These are phyloP conservation scores for Monilinia fructigena DNA, from an alignment of 2,329 filamentous ascomycete species.

Conservation along the genomic window DNA sequence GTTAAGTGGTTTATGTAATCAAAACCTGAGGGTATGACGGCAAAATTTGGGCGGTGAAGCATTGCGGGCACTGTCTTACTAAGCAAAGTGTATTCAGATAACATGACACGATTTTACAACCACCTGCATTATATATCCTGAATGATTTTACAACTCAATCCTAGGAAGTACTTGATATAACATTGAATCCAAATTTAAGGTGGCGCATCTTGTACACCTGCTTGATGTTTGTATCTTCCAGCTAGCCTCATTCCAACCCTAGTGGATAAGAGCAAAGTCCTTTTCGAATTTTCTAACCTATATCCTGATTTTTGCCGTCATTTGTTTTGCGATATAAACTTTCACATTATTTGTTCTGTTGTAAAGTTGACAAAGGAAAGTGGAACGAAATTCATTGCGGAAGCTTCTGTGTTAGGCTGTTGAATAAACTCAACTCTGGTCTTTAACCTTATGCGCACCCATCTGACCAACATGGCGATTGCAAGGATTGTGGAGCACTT, in stretches of 20 bases:
- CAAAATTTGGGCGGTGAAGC: not conserved
- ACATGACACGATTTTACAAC: too few relatives aligned
- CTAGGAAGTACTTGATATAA: too few relatives aligned
- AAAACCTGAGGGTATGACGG: not conserved
- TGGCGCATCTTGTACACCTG: too few relatives aligned
- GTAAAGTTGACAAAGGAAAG: not conserved
- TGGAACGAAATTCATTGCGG: not conserved
- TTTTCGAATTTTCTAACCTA: too few relatives aligned
- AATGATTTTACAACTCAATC: too few relatives aligned
- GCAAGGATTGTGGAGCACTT: not conserved
- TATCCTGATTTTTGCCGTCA: not conserved
- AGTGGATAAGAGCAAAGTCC: too few relatives aligned
- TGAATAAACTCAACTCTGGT: too few relatives aligned
- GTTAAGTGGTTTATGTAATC: slow-evolving; percentile 24
- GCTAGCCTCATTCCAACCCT: too few relatives aligned
- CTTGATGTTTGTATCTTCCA: too few relatives aligned
- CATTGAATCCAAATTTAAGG: too few relatives aligned
- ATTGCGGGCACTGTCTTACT: not conserved
- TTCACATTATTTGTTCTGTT: not conserved
- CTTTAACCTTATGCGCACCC: too few relatives aligned
- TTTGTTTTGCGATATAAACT: not conserved
- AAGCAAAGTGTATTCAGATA: not conserved
- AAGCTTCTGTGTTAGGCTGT: not conserved
- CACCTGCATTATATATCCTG: too few relatives aligned
- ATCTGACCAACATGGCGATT: not conserved